Conservation (phyloP, 495 filamentous ascomycete species). For the Aspergillus incahuasiensis region DNA sequence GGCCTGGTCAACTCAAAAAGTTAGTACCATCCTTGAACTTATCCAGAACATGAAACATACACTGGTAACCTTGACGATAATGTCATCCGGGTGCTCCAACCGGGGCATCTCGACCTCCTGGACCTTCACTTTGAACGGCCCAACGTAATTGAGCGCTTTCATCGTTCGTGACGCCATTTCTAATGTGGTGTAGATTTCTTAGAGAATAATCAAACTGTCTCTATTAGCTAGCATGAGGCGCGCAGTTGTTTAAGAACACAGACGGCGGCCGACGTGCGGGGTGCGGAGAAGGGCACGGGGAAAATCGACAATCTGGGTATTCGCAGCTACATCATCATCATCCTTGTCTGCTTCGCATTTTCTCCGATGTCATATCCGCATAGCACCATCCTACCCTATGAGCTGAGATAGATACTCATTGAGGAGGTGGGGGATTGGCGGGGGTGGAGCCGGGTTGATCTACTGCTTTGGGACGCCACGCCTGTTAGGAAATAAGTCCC, state of each 20-base stretch:
- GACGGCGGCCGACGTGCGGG: background rate
- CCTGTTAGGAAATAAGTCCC: no score
- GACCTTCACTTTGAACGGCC: conserved; percentile 47
- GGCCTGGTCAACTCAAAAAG: conserved; percentile 18
- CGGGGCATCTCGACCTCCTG: conserved; percentile 46
- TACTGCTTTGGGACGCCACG: no score
- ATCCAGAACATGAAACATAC: no score
- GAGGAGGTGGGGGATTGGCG: no score
- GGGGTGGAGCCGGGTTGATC: no score
- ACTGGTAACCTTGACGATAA: conserved; percentile 54
- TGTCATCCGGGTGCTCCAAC: conserved; percentile 50
- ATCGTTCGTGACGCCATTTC: conserved; percentile 31
- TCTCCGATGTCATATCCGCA: background rate
- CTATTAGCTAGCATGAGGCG: background rate
- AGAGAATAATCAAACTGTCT: background rate
- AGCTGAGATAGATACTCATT: no score
- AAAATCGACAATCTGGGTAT: background rate
- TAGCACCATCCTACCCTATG: no score
- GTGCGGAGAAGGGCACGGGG: conserved; percentile 2
- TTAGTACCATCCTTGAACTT: no score
- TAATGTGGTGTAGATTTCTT: background rate
- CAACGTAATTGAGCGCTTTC: conserved; percentile 54
- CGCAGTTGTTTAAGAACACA: background rate
- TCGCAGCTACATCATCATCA: background rate
- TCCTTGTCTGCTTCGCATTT: background rate